A percentile compares a stretch with the other conserved stretches of the same genome.
Conservation (phyloP, 331 rosid genomes). For the Erythrophleum ivorense region DNA sequence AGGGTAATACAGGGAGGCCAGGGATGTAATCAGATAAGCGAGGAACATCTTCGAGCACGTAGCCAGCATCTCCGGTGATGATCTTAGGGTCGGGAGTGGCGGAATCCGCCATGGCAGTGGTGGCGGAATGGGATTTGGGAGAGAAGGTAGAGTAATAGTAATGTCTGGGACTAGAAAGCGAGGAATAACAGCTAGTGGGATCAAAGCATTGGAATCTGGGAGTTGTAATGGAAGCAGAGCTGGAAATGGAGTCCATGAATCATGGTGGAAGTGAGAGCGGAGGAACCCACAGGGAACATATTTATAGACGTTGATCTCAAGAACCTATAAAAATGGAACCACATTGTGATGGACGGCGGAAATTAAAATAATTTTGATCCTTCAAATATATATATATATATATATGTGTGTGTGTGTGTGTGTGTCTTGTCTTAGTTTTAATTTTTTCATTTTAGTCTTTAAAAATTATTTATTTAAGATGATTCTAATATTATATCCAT, state of each 20-base stretch:
- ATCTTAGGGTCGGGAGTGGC: slow-evolving; percentile 24
- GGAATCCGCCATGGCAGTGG: slow-evolving; percentile 10
- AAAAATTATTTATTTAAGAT: too few species aligned
- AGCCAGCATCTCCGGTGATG: slow-evolving; percentile 38
- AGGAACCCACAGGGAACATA: too few species aligned
- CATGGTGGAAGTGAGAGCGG: too few species aligned
- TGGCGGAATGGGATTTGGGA: not conserved
- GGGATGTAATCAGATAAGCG: slow-evolving; percentile 40
- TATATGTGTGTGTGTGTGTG: too few species aligned
- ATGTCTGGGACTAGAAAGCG: slow-evolving; percentile 20
- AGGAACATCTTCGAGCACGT: slow-evolving; percentile 47
- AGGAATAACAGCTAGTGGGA: not conserved
- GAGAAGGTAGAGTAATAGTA: not conserved
- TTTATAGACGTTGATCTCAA: too few species aligned
- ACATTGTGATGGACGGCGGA: too few species aligned
- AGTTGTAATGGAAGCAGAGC: slow-evolving; percentile 33
- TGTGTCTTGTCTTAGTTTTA: too few species aligned
- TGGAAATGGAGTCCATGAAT: slow-evolving; percentile 22
- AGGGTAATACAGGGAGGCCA: slow-evolving; percentile 17
- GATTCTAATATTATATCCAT: too few species aligned
- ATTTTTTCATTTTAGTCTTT: too few species aligned
- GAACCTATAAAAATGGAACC: too few species aligned
- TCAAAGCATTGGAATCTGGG: not conserved
- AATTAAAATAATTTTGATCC: too few species aligned
- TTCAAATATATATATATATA: too few species aligned